Evolutionary conservation across 495 filamentous ascomycete genomes (phyloP).

Genomic region (Letharia lupina): DNA sequence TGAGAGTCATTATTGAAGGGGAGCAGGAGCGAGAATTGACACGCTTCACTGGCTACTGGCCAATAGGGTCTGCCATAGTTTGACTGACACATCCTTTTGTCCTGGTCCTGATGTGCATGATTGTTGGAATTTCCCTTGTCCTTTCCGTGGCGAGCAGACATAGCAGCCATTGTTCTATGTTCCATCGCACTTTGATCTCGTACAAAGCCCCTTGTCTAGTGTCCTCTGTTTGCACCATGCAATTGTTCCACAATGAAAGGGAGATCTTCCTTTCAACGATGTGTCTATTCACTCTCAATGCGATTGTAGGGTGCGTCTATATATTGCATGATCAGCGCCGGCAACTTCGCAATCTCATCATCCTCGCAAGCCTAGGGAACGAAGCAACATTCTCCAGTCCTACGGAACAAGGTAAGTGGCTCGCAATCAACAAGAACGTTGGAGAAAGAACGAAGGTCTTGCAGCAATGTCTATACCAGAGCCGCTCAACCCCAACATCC

Average conservation of each 20-base stretch:
- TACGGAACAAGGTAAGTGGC: background rate
- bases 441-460: background rate
- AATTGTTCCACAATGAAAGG: background rate
- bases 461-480: background rate
- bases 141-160: background rate
- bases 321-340: background rate
- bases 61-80: background rate
- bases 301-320: background rate
- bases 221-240: background rate
- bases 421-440: background rate
- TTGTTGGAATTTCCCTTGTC: background rate
- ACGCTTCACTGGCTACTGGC: background rate
- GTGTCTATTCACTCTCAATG: background rate
- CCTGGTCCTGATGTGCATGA: background rate
- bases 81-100: too few relatives aligned
- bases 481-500: background rate
- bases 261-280: background rate
- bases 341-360: background rate
- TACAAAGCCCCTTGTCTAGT: background rate
- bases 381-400: background rate
- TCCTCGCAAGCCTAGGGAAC: background rate
- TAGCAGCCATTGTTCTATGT: background rate
- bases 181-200: background rate
- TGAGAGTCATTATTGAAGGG: background rate
- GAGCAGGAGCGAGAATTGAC: background rate